Evolutionary conservation across 805 yeast species (phyloP).

Genomic region (Alloascoidea africana): DNA sequence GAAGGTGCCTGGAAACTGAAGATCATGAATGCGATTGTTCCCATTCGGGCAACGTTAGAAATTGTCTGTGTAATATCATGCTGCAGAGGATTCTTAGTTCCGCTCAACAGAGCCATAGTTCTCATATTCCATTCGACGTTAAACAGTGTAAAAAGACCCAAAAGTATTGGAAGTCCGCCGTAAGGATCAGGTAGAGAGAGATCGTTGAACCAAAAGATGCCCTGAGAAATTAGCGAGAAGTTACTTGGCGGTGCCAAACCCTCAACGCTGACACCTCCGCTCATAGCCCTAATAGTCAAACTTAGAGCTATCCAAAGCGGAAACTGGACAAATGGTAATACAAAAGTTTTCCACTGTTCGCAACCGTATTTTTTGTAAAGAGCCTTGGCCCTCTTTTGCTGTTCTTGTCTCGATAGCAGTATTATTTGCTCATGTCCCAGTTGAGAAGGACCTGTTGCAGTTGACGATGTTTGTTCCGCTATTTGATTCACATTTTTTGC

Average conservation of each 20-base stretch:
- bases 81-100: slow-evolving; percentile 18
- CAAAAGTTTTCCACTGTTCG: slow-evolving; percentile 66
- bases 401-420: slow-evolving; percentile 62
- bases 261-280: slow-evolving; percentile 26
- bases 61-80: slow-evolving; percentile 20
- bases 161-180: slow-evolving; percentile 47
- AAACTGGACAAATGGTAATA: slow-evolving; percentile 61
- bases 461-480: slow-evolving; percentile 17
- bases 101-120: slow-evolving; percentile 30
- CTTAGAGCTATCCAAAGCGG: slow-evolving; percentile 82
- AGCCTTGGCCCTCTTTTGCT: slow-evolving; percentile 53
- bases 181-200: slow-evolving; percentile 45
- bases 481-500: too few relatives aligned
- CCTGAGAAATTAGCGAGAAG: slow-evolving; percentile 25
- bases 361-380: slow-evolving; percentile 55
- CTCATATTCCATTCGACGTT: slow-evolving; percentile 75
- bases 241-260: slow-evolving; percentile 4
- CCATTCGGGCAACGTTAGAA: slow-evolving; percentile 55
- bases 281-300: slow-evolving; percentile 54
- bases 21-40: slow-evolving; percentile 71
- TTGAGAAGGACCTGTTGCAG: slow-evolving; percentile 14
- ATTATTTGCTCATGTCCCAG: slow-evolving; percentile 69
- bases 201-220: slow-evolving; percentile 46
- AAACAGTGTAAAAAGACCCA: slow-evolving; percentile 57
- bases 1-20: slow-evolving; percentile 77